phyloP scores from a whole-genome alignment of 2,329 filamentous ascomycete genomes.

The Aspergillus floridensis region DNA sequence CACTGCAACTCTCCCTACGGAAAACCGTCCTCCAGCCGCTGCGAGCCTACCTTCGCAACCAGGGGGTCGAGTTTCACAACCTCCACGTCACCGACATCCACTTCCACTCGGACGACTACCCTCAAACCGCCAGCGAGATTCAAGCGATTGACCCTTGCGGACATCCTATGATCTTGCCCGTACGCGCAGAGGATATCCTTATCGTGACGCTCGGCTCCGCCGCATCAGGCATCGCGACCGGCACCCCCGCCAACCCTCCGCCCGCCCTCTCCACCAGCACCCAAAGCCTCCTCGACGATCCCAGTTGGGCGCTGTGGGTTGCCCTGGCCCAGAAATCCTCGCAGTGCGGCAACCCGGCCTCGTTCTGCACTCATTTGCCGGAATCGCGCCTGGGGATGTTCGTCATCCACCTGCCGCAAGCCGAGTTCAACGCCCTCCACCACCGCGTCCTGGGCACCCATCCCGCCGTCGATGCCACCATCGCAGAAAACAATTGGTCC shows the following conservation, averaged over 20 bases:
- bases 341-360: slow-evolving; percentile 2
- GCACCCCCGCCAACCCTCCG: background rate
- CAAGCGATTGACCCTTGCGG: background rate
- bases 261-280: background rate
- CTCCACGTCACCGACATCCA: background rate
- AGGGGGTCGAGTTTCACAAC: background rate
- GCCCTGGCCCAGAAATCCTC: background rate
- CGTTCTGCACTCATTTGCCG: background rate
- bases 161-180: background rate
- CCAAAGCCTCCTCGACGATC: background rate
- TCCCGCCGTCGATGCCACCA: background rate
- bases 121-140: background rate
- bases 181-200: background rate
- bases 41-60: background rate
- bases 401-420: background rate
- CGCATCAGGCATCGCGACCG: background rate
- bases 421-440: background rate
- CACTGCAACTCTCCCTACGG: background rate
- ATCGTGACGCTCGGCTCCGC: slow-evolving; percentile 1
- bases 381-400: slow-evolving; percentile 1
- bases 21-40: background rate
- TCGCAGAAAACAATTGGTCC: background rate
- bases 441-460: background rate
- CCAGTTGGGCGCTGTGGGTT: slow-evolving; percentile 3
- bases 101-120: background rate